Base-by-base conservation (phyloP, 495 filamentous ascomycete species). In the Bacidia rubella region DNA sequence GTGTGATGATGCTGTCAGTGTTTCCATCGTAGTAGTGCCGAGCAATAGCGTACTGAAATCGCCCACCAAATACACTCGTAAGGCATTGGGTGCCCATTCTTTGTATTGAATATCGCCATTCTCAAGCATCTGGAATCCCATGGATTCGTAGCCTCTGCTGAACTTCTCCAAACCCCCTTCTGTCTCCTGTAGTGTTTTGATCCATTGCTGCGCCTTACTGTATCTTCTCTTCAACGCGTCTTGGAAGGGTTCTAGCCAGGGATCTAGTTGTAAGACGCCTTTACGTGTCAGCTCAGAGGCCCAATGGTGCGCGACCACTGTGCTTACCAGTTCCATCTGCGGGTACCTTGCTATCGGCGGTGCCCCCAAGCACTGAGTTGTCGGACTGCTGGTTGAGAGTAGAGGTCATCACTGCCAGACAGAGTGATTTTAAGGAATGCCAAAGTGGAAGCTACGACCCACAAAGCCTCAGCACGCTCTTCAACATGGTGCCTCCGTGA, bases 121-220 rank as follows among this genome's bases (percentile, higher is more conserved):
- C 11, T 80, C 73, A 57, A 79, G 72, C 50, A 85, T 78, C 61
- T 83, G 83, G 65, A 98, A 74, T 46, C 92, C 92, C 65, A 83
- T 95, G 51, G 68, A 79, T 64, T 97, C 89, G 52, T 80, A 85
- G 27, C 92, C 90, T 68, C 75, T 86, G 61, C 86, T 89, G 71
- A 98, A 97, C 63, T 90, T 86, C 42, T 95, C 88, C 51, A 98
- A 59, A 2, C 92, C 88, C 7, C 92, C 92, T 65, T 98, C 92
- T 0, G 78, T 74, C 29, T 87, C 76, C 59, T 93, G 68, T 60
- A 98, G 82, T 10, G 68, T 83, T 63, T 82, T 78, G 60, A 95
- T 83, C 92, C 92, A 98, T 50, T 81, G 69, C 60, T 94, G 77
- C n/a, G 90, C 86, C 59, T 87, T 83, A 55, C 72, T 67, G 68